Evolutionary conservation across 148 eudicot species (phyloP).

Genomic region (Camellia granthamiana): DNA sequence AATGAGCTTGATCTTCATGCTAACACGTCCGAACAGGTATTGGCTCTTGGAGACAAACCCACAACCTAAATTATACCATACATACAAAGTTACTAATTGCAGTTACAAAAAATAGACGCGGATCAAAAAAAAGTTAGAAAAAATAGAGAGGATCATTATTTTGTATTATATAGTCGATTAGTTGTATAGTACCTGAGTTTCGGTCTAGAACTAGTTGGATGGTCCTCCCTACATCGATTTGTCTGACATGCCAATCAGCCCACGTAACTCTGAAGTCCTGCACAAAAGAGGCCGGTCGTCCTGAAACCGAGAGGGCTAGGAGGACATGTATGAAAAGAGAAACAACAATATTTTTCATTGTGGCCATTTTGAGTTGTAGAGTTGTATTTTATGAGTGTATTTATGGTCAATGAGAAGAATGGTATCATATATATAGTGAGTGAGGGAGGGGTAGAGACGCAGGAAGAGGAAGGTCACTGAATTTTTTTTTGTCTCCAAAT

Average conservation of each 20-base stretch:
- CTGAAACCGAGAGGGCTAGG: conserved; percentile 4
- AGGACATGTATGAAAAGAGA: conserved; percentile 8
- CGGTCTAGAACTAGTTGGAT: conserved; percentile 68
- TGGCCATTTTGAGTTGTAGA: conserved; percentile 5
- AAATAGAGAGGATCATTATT: too few relatives aligned
- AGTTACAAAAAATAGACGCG: too few relatives aligned
- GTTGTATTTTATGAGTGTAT: not conserved
- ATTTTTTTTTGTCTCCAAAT: too few relatives aligned
- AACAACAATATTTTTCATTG: conserved; percentile 10
- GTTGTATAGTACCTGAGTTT: conserved; percentile 41
- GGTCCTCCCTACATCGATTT: conserved; percentile 56
- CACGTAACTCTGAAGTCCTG: conserved; percentile 64
- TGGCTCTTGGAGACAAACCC: conserved; percentile 68
- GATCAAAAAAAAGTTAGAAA: too few relatives aligned
- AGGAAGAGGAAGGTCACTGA: too few relatives aligned
- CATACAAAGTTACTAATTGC: not conserved
- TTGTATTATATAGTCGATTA: not conserved
- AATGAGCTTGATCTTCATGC: conserved; percentile 78
- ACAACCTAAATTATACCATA: conserved; percentile 41
- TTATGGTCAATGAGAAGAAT: not conserved
- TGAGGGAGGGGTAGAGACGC: not conserved
- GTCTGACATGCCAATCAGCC: conserved; percentile 58
- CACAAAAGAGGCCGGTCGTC: conserved; percentile 55
- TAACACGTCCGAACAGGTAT: conserved; percentile 60
- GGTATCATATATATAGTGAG: not conserved